phyloP scores from a whole-genome alignment of 305 asterid genomes.

The Fraxinus platypoda region DNA sequence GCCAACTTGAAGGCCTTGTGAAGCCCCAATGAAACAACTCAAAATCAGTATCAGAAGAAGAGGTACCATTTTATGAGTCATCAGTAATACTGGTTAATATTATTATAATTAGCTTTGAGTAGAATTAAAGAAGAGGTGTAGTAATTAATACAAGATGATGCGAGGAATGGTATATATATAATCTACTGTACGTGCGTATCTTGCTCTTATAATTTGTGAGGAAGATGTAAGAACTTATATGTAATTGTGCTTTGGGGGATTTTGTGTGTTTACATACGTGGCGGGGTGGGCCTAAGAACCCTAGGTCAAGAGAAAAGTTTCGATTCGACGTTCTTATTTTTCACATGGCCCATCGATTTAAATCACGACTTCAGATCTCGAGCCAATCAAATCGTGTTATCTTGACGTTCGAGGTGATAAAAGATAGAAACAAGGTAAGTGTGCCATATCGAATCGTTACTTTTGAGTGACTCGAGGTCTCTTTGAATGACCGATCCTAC shows the following conservation, averaged over 20 bases:
- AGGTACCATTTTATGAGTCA: background rate
- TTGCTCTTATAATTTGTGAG: background rate
- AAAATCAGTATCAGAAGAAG: conserved; percentile 8
- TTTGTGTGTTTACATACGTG: background rate
- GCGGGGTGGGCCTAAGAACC: background rate
- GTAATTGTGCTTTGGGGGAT: background rate
- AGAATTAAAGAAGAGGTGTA: background rate
- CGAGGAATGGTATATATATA: background rate
- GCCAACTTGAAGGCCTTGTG: conserved; percentile 48
- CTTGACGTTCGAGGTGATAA: background rate
- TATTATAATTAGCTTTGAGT: background rate
- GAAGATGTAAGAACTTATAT: background rate
- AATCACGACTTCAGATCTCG: background rate
- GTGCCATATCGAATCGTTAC: background rate
- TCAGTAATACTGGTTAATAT: background rate
- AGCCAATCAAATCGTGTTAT: background rate
- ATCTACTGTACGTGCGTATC: background rate
- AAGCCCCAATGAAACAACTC: conserved; percentile 23
- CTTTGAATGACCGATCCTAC: background rate
- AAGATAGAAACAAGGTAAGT: background rate
- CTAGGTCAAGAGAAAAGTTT: background rate
- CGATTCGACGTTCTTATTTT: background rate
- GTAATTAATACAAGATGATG: background rate
- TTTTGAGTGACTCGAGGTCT: background rate
- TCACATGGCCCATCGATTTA: background rate